These are phyloP conservation scores for Mycogone perniciosa DNA, from an alignment of 2,329 filamentous ascomycete genomes.

Conservation along the genomic window DNA sequence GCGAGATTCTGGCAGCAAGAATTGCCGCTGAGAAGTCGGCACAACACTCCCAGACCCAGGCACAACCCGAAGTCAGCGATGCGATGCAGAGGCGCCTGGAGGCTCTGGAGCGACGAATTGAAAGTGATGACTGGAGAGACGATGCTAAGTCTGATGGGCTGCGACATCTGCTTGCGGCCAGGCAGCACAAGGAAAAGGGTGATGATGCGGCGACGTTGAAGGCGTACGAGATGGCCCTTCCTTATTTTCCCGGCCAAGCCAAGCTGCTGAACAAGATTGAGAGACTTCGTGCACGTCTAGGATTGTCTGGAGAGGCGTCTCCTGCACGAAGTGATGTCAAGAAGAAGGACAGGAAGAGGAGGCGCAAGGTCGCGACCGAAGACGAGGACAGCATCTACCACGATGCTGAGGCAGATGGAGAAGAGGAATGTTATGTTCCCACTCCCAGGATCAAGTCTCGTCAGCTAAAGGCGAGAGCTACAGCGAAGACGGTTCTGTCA, in stretches of 20 bases:
- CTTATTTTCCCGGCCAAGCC: constrained; percentile 78
- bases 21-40: constrained; percentile 40
- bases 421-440: constrained; percentile 22
- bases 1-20: constrained; percentile 78
- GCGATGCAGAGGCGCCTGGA: constrained; percentile 77
- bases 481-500: constrained; percentile 19
- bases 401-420: constrained; percentile 19
- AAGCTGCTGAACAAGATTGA: constrained; percentile 69
- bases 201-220: constrained; percentile 71
- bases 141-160: constrained; percentile 76
- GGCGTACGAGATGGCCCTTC: constrained; percentile 80
- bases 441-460: constrained; percentile 23
- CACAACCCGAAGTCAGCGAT: constrained; percentile 56
- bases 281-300: constrained; percentile 49
- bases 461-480: constrained; percentile 26
- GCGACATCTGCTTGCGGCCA: constrained; percentile 80
- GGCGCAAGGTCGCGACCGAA: constrained; percentile 15
- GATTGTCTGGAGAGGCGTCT: constrained; percentile 17
- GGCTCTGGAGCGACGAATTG: constrained; percentile 78
- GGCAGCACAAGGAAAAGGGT: constrained; percentile 79
- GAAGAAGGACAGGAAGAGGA: constrained; percentile 17
- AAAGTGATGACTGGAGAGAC: constrained; percentile 53
- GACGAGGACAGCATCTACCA: constrained; percentile 6
- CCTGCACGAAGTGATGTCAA: constrained; percentile 5
- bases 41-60: constrained; percentile 13